These are phyloP conservation scores for Eucalyptus polyanthemos DNA, from an alignment of 345 rosid genomes.

Conservation along the genomic window DNA sequence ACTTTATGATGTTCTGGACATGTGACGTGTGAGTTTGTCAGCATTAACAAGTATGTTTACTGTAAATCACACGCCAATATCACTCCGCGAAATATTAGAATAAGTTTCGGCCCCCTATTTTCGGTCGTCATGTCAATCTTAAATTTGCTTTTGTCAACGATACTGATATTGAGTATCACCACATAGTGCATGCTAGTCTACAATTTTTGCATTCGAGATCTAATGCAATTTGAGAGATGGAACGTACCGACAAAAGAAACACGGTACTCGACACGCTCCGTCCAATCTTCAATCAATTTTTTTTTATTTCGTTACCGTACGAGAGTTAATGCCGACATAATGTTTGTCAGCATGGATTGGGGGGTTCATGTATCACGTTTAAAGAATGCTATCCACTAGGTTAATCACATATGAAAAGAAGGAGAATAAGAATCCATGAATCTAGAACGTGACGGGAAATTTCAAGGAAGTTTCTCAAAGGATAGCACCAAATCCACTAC, in stretches of 20 bases:
- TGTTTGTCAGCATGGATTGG: background rate
- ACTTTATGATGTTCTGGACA: background rate
- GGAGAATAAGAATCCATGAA: background rate
- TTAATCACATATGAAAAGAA: background rate
- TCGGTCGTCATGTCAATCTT: background rate
- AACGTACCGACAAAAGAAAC: background rate
- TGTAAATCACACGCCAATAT: background rate
- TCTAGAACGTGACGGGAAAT: background rate
- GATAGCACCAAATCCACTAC: background rate
- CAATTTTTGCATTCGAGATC: background rate
- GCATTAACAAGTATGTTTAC: background rate
- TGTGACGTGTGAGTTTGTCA: background rate
- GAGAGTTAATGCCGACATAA: background rate
- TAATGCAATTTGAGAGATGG: background rate
- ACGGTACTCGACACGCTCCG: background rate
- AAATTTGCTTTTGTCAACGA: background rate
- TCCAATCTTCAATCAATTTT: background rate
- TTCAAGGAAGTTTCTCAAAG: background rate
- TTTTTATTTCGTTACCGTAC: background rate
- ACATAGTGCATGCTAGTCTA: background rate
- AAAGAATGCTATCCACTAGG: background rate
- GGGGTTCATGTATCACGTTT: background rate
- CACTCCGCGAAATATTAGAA: background rate
- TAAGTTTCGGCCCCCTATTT: background rate
- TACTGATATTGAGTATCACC: background rate